Evolutionary conservation across 2,329 filamentous ascomycete genomes (phyloP), one percentile per base, ranked within the genome.

Genomic region (Beauveria asiatica): DNA sequence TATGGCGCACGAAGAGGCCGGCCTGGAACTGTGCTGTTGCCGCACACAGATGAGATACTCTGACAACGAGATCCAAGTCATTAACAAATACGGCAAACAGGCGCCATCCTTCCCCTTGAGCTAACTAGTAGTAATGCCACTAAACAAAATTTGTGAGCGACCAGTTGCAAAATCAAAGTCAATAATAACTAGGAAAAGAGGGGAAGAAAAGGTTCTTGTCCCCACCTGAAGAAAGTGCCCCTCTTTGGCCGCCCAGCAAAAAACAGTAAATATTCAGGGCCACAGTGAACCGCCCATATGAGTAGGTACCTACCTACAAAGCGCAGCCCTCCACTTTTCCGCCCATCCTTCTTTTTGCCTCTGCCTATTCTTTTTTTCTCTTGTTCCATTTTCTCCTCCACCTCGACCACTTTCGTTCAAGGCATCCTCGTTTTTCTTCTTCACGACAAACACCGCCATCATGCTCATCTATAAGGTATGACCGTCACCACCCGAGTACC

Each of bases 401-500:
- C 57, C 49, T 53, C 57, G 37, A 50, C 27, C 39, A 59, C 49
- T 39, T 44, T 44, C 39, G 50, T 60, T 46, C 37, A 50, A 19
- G 37, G 33, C 42, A 37, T 33, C 52, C 13, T 52, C 27, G 17
- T 39, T 45, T 48, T 42, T 46, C n/a, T 13, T 50, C 21, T 30
- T 19, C 11, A 62, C 42, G 37, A 25, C 42, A 21, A 61, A 61
- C 37, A 62, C 60, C 60, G 56, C 55, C 55, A 59, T 33, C 49
- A 62, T 62, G 60, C 55, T 59, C n/a, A 59, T 62, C 56, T 62
- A 11, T 56, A 59, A 59, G 55, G 60, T 62, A 62, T n/a, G 50
- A 33, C 16, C 25, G 25, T 19, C 7, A 19, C 7, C 16, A 9
- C 33, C 9, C 8, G 27, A 30, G 3, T 23, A 11, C n/a, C n/a